Conservation (phyloP, 2,329 filamentous ascomycete genomes). For the Trichophaea hybrida region DNA sequence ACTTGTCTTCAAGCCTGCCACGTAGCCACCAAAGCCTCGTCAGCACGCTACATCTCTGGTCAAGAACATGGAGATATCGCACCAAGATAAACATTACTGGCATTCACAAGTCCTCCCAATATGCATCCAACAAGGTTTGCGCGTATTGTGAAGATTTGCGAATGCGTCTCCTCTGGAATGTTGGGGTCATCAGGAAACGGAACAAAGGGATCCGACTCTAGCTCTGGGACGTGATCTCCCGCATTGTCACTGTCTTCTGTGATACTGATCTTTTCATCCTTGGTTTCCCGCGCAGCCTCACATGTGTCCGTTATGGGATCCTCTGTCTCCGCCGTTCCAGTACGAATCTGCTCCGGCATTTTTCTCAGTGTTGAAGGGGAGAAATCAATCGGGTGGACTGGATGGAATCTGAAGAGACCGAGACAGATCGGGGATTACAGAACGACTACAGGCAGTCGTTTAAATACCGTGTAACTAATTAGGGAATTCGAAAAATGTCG, state of each 20-base stretch:
- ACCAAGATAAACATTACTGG: conserved; percentile 49
- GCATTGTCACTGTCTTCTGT: background rate
- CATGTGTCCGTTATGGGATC: too few species aligned
- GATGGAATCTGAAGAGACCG: too few species aligned
- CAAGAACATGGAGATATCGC: conserved; percentile 30
- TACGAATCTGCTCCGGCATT: too few species aligned
- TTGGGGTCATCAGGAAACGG: conserved; percentile 35
- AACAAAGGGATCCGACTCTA: conserved; percentile 20
- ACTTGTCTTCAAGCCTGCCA: conserved; percentile 38
- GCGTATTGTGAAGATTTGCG: conserved; percentile 41
- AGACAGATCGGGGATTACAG: too few species aligned
- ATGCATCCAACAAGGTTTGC: conserved; percentile 42
- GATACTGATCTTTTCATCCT: background rate
- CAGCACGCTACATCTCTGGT: conserved; percentile 23
- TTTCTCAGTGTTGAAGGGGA: too few species aligned
- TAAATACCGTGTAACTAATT: too few species aligned
- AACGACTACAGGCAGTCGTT: too few species aligned
- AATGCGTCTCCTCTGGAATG: conserved; percentile 32
- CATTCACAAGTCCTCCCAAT: conserved; percentile 46
- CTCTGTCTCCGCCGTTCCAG: too few species aligned
- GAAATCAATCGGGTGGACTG: too few species aligned
- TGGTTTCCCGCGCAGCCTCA: too few species aligned
- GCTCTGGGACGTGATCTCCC: background rate
- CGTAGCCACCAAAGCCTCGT: conserved; percentile 1
- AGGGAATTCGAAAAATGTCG: too few species aligned